Base-by-base conservation (phyloP, 345 rosid species). In the Populus pruinosa region DNA sequence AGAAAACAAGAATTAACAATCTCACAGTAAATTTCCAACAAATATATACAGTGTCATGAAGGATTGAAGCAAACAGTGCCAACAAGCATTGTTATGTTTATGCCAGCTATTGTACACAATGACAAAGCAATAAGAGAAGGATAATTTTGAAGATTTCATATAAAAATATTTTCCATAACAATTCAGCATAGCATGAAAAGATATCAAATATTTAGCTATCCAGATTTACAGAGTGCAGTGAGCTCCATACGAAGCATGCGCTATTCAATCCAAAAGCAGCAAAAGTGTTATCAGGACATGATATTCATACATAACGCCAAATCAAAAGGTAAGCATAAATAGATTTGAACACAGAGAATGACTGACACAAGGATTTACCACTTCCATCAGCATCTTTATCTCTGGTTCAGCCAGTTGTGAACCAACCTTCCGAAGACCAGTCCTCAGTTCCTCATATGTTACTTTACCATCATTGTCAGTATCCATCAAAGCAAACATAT, bases 321-420 rank as follows among this genome's bases (percentile, higher is more conserved):
- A 33, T 43, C 59, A 33, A 53, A 39, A 49, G 11, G 61, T 23
- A 41, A 4, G 50, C 36, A 56, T 31, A 18, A 31, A 61, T 6
- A 7, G 20, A 73, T 65, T 35, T 43, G 39, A 64, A 59, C 16
- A 63, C 3, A 53, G 71, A 76, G 55, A 50, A 78, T 23, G 39
- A 77, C 14, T 39, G 67, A 6, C n/a, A 74, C 31, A 18, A 6
- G 44, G 64, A 78, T 43, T 80, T 90, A 96, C 99, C 90, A 90
- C 97, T 93, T 96, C 99, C 99, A 96, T 93, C 78, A 96, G 83
- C 98, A 96, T 89, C 88, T 85, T 92, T 76, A 96, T 93, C 91
- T 96, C 99, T 6, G 94, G 90, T 82, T 96, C 99, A 56, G 88
- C 92, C 80, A 96, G 83, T 76, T 96, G 93, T 35, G 97, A 92